Percentiles rank a stretch among this genome's conserved stretches.
Evolutionary conservation across 2,329 filamentous ascomycete genomes (phyloP).

Genomic region (Aureobasidium lini): DNA sequence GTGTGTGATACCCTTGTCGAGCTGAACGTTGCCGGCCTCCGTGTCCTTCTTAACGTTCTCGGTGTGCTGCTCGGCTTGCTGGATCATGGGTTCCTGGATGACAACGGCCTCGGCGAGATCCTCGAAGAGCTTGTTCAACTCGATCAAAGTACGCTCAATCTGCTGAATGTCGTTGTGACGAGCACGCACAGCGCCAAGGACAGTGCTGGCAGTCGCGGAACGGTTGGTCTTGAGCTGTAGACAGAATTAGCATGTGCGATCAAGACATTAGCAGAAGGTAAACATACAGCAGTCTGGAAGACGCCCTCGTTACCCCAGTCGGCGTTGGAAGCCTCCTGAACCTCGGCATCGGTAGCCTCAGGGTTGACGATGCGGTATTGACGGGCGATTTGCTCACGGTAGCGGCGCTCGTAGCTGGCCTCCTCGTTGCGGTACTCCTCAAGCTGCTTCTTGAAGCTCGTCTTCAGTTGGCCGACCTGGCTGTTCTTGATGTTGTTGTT

Average conservation of each 20-base stretch:
- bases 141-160: slow-evolving; percentile 67
- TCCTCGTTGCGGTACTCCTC: slow-evolving; percentile 66
- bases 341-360: slow-evolving; percentile 66
- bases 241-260: neutral
- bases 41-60: slow-evolving; percentile 59
- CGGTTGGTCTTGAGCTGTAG: slow-evolving; percentile 65
- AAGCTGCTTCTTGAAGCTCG: slow-evolving; percentile 63
- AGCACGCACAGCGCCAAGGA: slow-evolving; percentile 70
- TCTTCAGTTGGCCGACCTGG: slow-evolving; percentile 63
- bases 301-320: slow-evolving; percentile 74
- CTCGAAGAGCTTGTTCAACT: slow-evolving; percentile 63
- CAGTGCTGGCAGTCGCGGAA: slow-evolving; percentile 62
- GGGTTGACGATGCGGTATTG: slow-evolving; percentile 79
- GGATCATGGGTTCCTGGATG: slow-evolving; percentile 59
- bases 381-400: slow-evolving; percentile 69
- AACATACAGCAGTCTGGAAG: slow-evolving; percentile 70
- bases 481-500: slow-evolving; percentile 59
- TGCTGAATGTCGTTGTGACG: slow-evolving; percentile 77
- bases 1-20: slow-evolving; percentile 59
- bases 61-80: slow-evolving; percentile 57
- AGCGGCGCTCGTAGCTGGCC: slow-evolving; percentile 60
- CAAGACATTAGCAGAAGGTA: neutral
- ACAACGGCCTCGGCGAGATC: slow-evolving; percentile 69
- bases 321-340: slow-evolving; percentile 58
- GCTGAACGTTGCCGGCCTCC: slow-evolving; percentile 60